Conservation (phyloP, 495 filamentous ascomycete species). For the Cryomyces antarcticus region DNA sequence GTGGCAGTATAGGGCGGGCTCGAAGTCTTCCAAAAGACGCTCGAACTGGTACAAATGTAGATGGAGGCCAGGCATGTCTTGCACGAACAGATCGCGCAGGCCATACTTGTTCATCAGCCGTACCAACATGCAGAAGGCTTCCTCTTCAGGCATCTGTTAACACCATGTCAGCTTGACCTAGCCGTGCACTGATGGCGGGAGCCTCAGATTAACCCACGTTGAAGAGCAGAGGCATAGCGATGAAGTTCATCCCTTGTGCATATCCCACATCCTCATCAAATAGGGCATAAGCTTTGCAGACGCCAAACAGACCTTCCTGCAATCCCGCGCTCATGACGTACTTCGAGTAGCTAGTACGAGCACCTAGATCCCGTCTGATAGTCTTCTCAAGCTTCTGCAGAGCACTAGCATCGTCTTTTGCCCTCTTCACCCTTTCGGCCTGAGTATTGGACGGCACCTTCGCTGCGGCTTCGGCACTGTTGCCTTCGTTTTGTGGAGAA, state of each 20-base stretch:
- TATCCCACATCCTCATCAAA: slow-evolving; percentile 92
- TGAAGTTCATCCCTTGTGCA: slow-evolving; percentile 97
- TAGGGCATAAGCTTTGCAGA: slow-evolving; percentile 94
- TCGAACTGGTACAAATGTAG: slow-evolving; percentile 89
- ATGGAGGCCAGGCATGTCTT: slow-evolving; percentile 92
- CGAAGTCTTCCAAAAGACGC: slow-evolving; percentile 79
- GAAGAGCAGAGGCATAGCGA: slow-evolving; percentile 92
- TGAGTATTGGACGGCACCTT: slow-evolving; percentile 45
- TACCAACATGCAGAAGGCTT: slow-evolving; percentile 85
- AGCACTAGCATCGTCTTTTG: slow-evolving; percentile 50
- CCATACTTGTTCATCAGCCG: slow-evolving; percentile 93
- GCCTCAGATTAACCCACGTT: slow-evolving; percentile 38
- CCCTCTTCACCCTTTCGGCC: slow-evolving; percentile 50
- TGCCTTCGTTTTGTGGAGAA: slow-evolving; percentile 32
- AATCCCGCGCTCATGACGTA: slow-evolving; percentile 72
- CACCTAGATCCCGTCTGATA: slow-evolving; percentile 76
- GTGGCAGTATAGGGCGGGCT: slow-evolving; percentile 89
- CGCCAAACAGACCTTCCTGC: slow-evolving; percentile 82
- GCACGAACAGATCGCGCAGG: slow-evolving; percentile 79
- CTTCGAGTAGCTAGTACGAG: slow-evolving; percentile 88
- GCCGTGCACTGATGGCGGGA: background rate
- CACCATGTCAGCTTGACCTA: too few species aligned
- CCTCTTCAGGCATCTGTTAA: slow-evolving; percentile 78
- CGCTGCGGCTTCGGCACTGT: slow-evolving; percentile 39
- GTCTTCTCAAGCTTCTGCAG: slow-evolving; percentile 72